phyloP scores from a whole-genome alignment of 352 stramenopile species.

The Globisporangium mamillatum region DNA sequence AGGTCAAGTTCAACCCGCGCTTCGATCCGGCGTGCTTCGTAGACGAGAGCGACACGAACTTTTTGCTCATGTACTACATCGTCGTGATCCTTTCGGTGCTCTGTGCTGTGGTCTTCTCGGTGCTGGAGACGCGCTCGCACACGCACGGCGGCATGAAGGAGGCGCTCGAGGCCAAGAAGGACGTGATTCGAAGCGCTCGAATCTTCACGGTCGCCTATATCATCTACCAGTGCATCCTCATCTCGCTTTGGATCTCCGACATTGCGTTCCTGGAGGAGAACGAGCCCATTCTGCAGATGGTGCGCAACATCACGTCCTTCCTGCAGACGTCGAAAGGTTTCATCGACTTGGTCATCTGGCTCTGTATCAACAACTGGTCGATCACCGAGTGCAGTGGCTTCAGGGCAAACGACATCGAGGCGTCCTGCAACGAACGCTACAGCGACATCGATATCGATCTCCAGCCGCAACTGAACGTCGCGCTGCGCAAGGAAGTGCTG shows the following conservation, averaged over 20 bases:
- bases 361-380: constrained; percentile 64
- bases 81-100: constrained; percentile 73
- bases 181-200: constrained; percentile 75
- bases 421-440: constrained; percentile 36
- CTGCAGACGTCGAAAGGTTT: constrained; percentile 73
- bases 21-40: constrained; percentile 60
- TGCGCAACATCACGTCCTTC: constrained; percentile 65
- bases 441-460: constrained; percentile 82
- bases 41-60: constrained; percentile 62
- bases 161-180: constrained; percentile 71
- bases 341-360: constrained; percentile 84
- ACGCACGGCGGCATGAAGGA: constrained; percentile 75
- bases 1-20: constrained; percentile 44
- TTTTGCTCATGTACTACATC: constrained; percentile 73
- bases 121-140: constrained; percentile 73
- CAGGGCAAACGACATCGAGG: constrained; percentile 13
- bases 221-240: constrained; percentile 81
- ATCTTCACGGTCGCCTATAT: constrained; percentile 82
- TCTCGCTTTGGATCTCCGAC: constrained; percentile 73
- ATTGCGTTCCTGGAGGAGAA: constrained; percentile 44
- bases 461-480: constrained; percentile 83
- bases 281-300: constrained; percentile 26
- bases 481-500: constrained; percentile 84
- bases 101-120: constrained; percentile 53
- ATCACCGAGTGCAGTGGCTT: constrained; percentile 22